Percentiles rank a stretch among this genome's conserved stretches.
These are phyloP conservation scores for Termitomyces sp. DNA, from an alignment of 768 basidiomycete species.

Conservation along the genomic window DNA sequence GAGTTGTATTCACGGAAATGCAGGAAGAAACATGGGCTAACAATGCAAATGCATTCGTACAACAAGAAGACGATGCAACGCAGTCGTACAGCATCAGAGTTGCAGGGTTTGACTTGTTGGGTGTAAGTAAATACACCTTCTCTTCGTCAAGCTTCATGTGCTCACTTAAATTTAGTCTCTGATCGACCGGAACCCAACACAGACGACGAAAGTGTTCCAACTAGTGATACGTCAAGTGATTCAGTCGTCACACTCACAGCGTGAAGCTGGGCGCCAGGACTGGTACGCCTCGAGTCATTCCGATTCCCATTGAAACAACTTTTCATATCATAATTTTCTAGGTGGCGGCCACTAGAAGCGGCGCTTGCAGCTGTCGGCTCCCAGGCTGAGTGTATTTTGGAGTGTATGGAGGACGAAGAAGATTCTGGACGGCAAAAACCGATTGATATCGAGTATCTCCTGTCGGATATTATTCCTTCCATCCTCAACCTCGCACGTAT, in stretches of 20 bases:
- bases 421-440: conserved; percentile 60
- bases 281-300: conserved; percentile 48
- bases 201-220: conserved; percentile 55
- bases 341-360: conserved; percentile 94
- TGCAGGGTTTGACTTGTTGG: conserved; percentile 80
- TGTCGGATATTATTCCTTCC: conserved; percentile 77
- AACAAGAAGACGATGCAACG: conserved; percentile 92
- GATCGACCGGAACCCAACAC: conserved; percentile 51
- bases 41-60: conserved; percentile 90
- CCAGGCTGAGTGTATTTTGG: conserved; percentile 72
- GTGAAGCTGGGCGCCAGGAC: conserved; percentile 52
- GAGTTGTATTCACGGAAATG: not conserved
- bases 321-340: conserved; percentile 25
- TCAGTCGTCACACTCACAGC: conserved; percentile 50
- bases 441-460: conserved; percentile 76
- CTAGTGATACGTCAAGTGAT: conserved; percentile 54
- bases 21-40: conserved; percentile 91
- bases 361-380: conserved; percentile 80
- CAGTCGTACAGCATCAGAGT: conserved; percentile 79
- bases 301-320: not conserved
- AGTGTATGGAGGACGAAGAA: conserved; percentile 74
- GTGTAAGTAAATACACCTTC: conserved; percentile 40
- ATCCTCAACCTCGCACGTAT: conserved; percentile 70
- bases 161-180: conserved; percentile 41
- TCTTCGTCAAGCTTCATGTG: conserved; percentile 11